Percentiles rank a stretch among this genome's conserved stretches.
Evolutionary conservation across 2,329 filamentous ascomycete species (phyloP).

Genomic region (Chaetomiaceae sp.): DNA sequence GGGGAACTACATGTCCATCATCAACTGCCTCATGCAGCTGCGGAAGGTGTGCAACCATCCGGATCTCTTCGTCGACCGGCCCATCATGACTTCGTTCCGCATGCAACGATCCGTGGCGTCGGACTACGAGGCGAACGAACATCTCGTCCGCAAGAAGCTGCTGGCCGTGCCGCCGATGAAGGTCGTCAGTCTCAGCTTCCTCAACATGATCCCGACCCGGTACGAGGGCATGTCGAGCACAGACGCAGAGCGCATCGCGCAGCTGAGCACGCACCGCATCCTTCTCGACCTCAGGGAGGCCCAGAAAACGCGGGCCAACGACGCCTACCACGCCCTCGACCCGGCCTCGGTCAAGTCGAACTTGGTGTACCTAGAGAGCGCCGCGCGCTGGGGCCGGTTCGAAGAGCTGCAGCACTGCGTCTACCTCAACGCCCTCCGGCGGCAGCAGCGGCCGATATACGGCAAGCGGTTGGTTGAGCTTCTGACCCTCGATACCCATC

Average conservation of each 20-base stretch:
- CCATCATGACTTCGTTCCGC: slow-evolving; percentile 93
- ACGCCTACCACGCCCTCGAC: slow-evolving; percentile 50
- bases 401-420: slow-evolving; percentile 76
- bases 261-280: slow-evolving; percentile 63
- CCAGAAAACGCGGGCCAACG: slow-evolving; percentile 57
- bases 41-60: slow-evolving; percentile 98
- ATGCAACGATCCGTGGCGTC: slow-evolving; percentile 75
- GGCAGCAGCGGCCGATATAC: slow-evolving; percentile 75
- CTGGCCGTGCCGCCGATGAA: slow-evolving; percentile 57
- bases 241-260: slow-evolving; percentile 50
- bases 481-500: slow-evolving; percentile 57
- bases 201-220: slow-evolving; percentile 70
- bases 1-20: slow-evolving; percentile 95
- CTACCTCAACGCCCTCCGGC: slow-evolving; percentile 73
- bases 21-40: slow-evolving; percentile 96
- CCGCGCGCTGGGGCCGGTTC: slow-evolving; percentile 61
- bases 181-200: slow-evolving; percentile 64
- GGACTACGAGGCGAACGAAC: slow-evolving; percentile 67
- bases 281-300: slow-evolving; percentile 66
- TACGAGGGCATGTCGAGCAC: slow-evolving; percentile 58
- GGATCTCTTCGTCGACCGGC: slow-evolving; percentile 90
- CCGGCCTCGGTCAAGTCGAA: slow-evolving; percentile 63
- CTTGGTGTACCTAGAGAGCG: slow-evolving; percentile 66
- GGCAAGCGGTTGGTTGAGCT: slow-evolving; percentile 72
- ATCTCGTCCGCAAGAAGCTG: slow-evolving; percentile 60